Base-by-base conservation (phyloP, 805 yeast species). In the Saccharomyces kudriavzevii region DNA sequence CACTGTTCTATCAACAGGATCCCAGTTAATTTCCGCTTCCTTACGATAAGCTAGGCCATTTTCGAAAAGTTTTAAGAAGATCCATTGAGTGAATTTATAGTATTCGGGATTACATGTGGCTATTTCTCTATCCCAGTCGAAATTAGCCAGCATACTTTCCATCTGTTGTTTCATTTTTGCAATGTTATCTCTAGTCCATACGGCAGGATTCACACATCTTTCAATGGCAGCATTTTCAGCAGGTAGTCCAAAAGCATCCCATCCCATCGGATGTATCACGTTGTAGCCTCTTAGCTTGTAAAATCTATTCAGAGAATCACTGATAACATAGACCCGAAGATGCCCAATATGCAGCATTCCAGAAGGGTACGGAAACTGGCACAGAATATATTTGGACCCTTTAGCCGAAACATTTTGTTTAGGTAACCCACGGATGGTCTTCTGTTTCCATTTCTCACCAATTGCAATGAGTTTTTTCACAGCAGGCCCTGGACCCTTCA, bases 191-290 rank as follows among this genome's bases (percentile, higher is more conserved):
- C 72, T 76, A 0, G 99, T 94, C 99, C 99, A 94, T 0, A 69
- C 77, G 0, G 81, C 79, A 0, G 99, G 97, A 57, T 81, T 82
- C 11, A 89, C 76, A 0, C 82, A 82, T 56, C 96, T 73, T 67
- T 91, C 96, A 29, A 89, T 84, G 0, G 99, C 99, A 0, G 99
- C 99, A 68, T 94, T 94, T 67, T 94, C 99, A 0, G 99, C 99
- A 0, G 99, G 99, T 27, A 94, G 74, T 0, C 99, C 99, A 76
- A 94, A 94, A 0, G 98, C 96, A 74, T 94, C 99, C 97, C 97
- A 94, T 0, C 99, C 99, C 96, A 94, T 91, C 0, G 98, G 97
- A 66, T 94, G 96, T 1, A 92, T 75, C 13, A 92, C 96, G 40
- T 83, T 72, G 60, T 77, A 79, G 1, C 97, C 97, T 50, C 78